phyloP scores from a whole-genome alignment of 495 filamentous ascomycete genomes.

The Lichina pygmaea region DNA sequence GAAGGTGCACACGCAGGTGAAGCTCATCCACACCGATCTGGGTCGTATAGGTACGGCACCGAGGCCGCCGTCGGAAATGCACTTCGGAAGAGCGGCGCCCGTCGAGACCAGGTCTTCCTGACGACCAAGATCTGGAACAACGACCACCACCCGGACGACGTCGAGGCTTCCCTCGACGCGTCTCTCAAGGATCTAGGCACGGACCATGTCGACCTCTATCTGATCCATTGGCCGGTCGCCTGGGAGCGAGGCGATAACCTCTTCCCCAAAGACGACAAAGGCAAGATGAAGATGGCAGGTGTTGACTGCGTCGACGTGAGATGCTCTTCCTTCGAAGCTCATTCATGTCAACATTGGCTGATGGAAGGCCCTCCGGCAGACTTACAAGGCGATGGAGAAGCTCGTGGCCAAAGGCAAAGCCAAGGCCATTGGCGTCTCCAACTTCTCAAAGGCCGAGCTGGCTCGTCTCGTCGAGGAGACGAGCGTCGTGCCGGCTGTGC shows the following conservation, averaged over 20 bases:
- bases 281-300: conserved; percentile 15
- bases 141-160: conserved; percentile 35
- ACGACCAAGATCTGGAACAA: conserved; percentile 48
- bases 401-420: conserved; percentile 25
- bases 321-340: neutral
- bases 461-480: conserved; percentile 35
- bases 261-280: conserved; percentile 18
- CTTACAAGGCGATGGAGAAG: conserved; percentile 38
- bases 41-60: conserved; percentile 18
- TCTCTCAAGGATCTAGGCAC: conserved; percentile 31
- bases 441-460: conserved; percentile 43
- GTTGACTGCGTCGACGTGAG: conserved; percentile 24
- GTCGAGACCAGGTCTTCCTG: conserved; percentile 35
- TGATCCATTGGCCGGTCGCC: conserved; percentile 42
- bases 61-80: conserved; percentile 25
- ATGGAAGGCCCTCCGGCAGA: conserved; percentile 10
- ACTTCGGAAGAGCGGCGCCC: conserved; percentile 25
- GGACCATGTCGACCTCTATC: conserved; percentile 41
- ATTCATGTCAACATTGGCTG: neutral
- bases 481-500: conserved; percentile 31
- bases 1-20: neutral
- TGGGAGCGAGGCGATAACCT: conserved; percentile 13
- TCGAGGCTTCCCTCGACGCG: conserved; percentile 26
- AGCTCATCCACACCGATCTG: neutral
- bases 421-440: conserved; percentile 48